Conservation (phyloP, 1,139 yeast genomes). For the Blastobotrys arbuscula region DNA sequence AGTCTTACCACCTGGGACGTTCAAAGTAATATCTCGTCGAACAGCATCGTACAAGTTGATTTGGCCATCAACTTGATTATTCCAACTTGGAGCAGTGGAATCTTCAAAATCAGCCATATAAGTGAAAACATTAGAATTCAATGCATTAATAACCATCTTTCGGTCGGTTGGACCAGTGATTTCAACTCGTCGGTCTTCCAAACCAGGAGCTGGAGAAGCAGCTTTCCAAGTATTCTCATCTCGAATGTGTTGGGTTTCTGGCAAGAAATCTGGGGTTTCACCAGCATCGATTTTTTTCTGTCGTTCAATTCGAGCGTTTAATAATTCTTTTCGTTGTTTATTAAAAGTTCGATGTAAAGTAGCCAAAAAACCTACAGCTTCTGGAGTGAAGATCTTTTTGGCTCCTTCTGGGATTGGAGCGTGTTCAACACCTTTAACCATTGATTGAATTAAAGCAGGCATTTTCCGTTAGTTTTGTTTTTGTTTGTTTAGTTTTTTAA, state of each 20-base stretch:
- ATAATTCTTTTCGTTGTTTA: conserved; percentile 52
- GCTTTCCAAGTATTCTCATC: conserved; percentile 77
- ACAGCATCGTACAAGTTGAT: conserved; percentile 84
- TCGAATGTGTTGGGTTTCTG: conserved; percentile 65
- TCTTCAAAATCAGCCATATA: conserved; percentile 97
- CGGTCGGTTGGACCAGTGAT: conserved; percentile 61
- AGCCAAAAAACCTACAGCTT: conserved; percentile 68
- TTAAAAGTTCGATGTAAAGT: conserved; percentile 69
- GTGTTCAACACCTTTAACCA: conserved; percentile 29
- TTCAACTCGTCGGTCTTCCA: conserved; percentile 49
- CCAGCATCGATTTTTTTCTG: conserved; percentile 65
- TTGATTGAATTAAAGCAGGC: conserved; percentile 32
- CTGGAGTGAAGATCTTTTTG: conserved; percentile 49
- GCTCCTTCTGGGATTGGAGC: conserved; percentile 24
- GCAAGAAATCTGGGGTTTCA: conserved; percentile 63
- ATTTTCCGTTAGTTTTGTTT: conserved; percentile 19
- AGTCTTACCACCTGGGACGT: conserved; percentile 50
- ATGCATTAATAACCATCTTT: conserved; percentile 90
- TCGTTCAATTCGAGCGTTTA: conserved; percentile 53
- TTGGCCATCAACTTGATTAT: conserved; percentile 81
- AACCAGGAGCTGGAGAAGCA: conserved; percentile 68
- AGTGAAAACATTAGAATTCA: conserved; percentile 82
- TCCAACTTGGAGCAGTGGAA: conserved; percentile 95
- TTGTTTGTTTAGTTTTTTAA: background rate
- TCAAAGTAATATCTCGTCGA: conserved; percentile 64